phyloP scores from a whole-genome alignment of 2,329 filamentous ascomycete genomes.

The Paecilomyces sp. region DNA sequence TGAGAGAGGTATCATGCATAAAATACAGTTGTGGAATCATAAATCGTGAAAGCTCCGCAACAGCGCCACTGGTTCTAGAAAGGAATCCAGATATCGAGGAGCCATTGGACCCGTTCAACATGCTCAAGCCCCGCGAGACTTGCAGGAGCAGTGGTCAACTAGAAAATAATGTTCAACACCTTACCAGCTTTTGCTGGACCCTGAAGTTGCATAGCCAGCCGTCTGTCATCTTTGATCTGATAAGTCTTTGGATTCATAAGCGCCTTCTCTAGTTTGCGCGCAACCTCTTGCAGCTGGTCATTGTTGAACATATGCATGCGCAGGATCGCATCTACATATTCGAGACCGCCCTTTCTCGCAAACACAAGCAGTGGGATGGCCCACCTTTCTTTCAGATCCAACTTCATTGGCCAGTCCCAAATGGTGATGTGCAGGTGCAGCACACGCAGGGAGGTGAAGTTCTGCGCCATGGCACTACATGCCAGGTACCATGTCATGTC shows the following conservation, averaged over 20 bases:
- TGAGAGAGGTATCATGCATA: background rate
- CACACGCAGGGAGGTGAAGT: slow-evolving; percentile 7
- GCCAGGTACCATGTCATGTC: slow-evolving; percentile 13
- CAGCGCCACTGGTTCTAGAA: background rate
- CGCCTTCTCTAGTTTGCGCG: slow-evolving; percentile 9
- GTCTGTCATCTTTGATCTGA: slow-evolving; percentile 11
- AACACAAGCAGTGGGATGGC: slow-evolving; percentile 13
- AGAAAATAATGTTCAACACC: slow-evolving; percentile 3
- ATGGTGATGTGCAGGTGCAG: slow-evolving; percentile 12
- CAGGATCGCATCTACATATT: slow-evolving; percentile 10
- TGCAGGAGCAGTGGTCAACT: background rate
- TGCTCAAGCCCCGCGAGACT: too few species aligned
- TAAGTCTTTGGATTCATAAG: slow-evolving; percentile 11
- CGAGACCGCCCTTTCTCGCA: slow-evolving; percentile 4
- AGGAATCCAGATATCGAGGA: background rate
- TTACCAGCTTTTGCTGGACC: slow-evolving; percentile 7
- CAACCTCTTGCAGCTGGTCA: slow-evolving; percentile 7
- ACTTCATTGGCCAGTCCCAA: slow-evolving; percentile 12
- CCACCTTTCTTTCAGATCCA: slow-evolving; percentile 14
- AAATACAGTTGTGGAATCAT: background rate
- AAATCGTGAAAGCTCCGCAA: background rate
- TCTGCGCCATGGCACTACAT: slow-evolving; percentile 9
- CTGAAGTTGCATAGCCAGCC: slow-evolving; percentile 7
- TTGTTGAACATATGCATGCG: slow-evolving; percentile 7
- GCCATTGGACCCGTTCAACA: background rate